Conservation (phyloP, 78 protist genomes). For the Dictyostelium discoideum region DNA sequence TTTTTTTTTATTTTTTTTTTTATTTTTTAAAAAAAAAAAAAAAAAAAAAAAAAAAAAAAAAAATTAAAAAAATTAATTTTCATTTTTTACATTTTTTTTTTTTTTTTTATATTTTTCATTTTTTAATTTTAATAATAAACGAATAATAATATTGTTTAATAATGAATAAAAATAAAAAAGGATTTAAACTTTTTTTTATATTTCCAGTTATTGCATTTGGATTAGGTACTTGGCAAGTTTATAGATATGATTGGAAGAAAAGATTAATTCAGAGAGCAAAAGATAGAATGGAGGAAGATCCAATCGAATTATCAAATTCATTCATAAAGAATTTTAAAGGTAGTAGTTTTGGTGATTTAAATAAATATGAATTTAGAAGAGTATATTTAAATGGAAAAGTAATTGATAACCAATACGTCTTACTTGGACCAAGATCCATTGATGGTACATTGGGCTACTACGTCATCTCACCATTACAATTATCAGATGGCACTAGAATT, state of each 20-base stretch:
- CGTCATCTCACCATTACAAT: slow-evolving; percentile 5
- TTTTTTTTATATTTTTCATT: neutral
- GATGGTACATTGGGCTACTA: slow-evolving; percentile 43
- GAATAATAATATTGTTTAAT: no score
- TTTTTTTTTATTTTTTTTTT: no score
- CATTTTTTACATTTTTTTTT: neutral
- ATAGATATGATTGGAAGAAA: slow-evolving; percentile 71
- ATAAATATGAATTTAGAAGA: slow-evolving; percentile 50
- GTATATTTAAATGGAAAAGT: neutral
- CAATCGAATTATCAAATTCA: neutral
- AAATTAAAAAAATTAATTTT: neutral
- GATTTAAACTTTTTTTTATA: slow-evolving; percentile 11
- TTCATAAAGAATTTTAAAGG: neutral
- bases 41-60: neutral
- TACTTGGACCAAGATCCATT: slow-evolving; percentile 49
- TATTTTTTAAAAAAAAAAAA: no score
- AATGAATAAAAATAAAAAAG: neutral
- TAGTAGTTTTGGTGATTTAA: neutral
- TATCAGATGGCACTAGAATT: slow-evolving; percentile 15
- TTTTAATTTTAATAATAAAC: no score
- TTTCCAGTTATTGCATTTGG: slow-evolving; percentile 52
- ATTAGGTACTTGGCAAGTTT: slow-evolving; percentile 68
- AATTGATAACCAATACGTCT: neutral
- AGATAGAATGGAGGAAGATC: slow-evolving; percentile 14
- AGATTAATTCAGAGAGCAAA: slow-evolving; percentile 20